A percentile compares a stretch with the other conserved stretches of the same genome.
Evolutionary conservation across 1,139 yeast genomes (phyloP).

Genomic region (Yamadazyma dushanensis): DNA sequence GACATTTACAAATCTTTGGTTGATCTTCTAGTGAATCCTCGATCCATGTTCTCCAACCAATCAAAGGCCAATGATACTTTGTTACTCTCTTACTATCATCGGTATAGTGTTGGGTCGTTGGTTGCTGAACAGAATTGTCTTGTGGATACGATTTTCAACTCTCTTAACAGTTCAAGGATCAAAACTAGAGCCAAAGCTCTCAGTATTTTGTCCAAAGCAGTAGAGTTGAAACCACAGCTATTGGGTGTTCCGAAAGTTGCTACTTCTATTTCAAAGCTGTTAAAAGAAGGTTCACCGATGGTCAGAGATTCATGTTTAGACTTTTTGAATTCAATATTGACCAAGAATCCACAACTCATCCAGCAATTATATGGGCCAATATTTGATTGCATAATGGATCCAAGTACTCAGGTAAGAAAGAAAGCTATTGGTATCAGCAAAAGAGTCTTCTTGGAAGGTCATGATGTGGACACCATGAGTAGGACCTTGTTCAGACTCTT

Average conservation of each 20-base stretch:
- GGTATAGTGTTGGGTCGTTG: neutral
- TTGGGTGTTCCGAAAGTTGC: neutral
- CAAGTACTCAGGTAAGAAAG: conserved; percentile 64
- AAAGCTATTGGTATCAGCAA: conserved; percentile 56
- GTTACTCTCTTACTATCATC: too few species aligned
- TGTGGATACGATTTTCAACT: conserved; percentile 45
- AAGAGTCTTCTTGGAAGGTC: conserved; percentile 42
- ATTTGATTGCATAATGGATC: conserved; percentile 53
- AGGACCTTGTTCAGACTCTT: conserved; percentile 53
- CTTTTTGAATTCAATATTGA: conserved; percentile 54
- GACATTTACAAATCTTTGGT: too few species aligned
- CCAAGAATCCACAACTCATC: conserved; percentile 42
- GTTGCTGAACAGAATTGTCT: conserved; percentile 22
- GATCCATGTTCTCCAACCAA: too few species aligned
- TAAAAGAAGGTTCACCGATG: conserved; percentile 63
- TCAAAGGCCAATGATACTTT: too few species aligned
- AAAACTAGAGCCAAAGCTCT: conserved; percentile 55
- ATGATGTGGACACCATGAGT: conserved; percentile 34
- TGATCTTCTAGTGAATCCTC: too few species aligned
- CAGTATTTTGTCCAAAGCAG: conserved; percentile 2
- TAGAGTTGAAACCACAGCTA: conserved; percentile 2
- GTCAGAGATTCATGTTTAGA: conserved; percentile 79
- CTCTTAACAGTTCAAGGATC: conserved; percentile 50
- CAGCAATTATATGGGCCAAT: conserved; percentile 51
- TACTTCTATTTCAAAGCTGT: conserved; percentile 37